Conservation (phyloP, 1,284 basidiomycete genomes). For the Ganoderma boninense region DNA sequence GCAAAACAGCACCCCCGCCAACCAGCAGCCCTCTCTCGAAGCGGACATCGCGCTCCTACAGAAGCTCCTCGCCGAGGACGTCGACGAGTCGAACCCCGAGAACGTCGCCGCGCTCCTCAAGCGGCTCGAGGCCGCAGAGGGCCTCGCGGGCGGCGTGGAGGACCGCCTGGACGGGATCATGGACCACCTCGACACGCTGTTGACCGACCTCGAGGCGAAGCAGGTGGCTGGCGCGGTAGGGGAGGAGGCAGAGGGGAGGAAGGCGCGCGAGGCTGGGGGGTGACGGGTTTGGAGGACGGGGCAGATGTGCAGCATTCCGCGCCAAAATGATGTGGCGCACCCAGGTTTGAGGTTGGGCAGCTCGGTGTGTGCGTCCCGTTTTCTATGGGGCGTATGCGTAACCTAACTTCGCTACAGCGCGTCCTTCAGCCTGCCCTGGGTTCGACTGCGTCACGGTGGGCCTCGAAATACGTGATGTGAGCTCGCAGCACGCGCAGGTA, state of each 20-base stretch:
- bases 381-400: not conserved
- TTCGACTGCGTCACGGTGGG: too few relatives aligned
- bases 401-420: not conserved
- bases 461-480: too few relatives aligned
- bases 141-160: conserved; percentile 65
- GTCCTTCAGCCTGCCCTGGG: not conserved
- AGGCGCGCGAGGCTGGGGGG: not conserved
- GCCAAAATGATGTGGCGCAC: too few relatives aligned
- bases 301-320: not conserved
- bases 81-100: conserved; percentile 45
- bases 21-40: conserved; percentile 30
- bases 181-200: conserved; percentile 59
- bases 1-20: not conserved
- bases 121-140: conserved; percentile 60
- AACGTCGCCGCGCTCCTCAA: conserved; percentile 50
- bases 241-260: not conserved
- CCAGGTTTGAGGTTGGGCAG: not conserved
- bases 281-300: not conserved
- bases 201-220: conserved; percentile 52
- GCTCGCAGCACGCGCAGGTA: not conserved
- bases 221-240: not conserved
- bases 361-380: not conserved
- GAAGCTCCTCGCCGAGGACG: conserved; percentile 46
- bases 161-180: conserved; percentile 63
- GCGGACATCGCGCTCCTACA: conserved; percentile 47